These are phyloP conservation scores for Suillus brevipes DNA, from an alignment of 768 basidiomycete species.

Conservation along the genomic window DNA sequence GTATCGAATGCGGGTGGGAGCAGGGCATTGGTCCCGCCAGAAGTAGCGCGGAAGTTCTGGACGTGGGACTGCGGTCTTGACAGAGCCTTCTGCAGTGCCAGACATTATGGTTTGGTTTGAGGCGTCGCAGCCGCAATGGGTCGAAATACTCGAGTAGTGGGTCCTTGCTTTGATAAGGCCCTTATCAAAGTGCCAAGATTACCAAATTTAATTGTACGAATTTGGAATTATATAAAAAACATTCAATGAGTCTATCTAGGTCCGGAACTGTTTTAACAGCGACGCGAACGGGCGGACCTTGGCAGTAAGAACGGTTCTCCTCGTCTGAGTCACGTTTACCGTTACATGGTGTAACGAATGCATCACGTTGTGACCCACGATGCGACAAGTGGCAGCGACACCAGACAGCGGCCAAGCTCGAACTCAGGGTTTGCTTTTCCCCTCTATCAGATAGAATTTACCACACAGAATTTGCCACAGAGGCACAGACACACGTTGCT, in stretches of 20 bases:
- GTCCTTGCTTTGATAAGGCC: neutral
- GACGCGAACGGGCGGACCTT: neutral
- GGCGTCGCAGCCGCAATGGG: neutral
- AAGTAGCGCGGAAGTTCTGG: constrained; percentile 20
- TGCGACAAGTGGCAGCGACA: neutral
- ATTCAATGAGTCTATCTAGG: neutral
- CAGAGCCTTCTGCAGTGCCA: neutral
- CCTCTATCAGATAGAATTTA: neutral
- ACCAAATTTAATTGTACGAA: neutral
- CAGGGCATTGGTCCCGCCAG: constrained; percentile 18
- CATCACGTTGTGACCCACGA: neutral
- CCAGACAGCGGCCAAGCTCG: neutral
- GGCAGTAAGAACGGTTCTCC: neutral
- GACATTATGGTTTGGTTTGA: neutral
- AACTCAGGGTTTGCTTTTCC: neutral
- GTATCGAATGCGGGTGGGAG: constrained; percentile 28
- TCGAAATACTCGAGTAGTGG: neutral
- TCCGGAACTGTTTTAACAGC: neutral
- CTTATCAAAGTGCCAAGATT: neutral
- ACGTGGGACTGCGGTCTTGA: neutral
- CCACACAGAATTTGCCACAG: neutral
- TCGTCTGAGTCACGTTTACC: neutral
- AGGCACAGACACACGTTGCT: neutral
- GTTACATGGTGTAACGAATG: neutral
- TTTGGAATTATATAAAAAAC: neutral